A percentile compares a stretch with the other conserved stretches of the same genome.
Evolutionary conservation across 2,329 filamentous ascomycete species (phyloP).

Genomic region (Botrytis byssoidea): DNA sequence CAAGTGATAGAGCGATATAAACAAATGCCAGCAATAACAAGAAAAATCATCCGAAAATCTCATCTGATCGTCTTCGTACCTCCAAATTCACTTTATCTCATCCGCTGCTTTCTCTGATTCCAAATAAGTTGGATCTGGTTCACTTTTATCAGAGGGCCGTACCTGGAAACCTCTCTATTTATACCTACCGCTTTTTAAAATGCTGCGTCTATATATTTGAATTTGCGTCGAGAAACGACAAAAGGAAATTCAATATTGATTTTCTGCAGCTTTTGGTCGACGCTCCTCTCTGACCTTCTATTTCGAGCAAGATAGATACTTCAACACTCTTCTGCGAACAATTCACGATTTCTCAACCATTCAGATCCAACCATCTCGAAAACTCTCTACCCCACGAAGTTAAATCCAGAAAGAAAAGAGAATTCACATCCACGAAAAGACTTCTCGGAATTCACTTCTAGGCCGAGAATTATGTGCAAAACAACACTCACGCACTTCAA

Average conservation of each 20-base stretch:
- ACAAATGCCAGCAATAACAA: neutral
- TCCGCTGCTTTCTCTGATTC: neutral
- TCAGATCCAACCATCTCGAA: neutral
- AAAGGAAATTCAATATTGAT: neutral
- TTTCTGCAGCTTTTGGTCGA: neutral
- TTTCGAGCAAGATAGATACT: neutral
- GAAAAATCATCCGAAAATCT: neutral
- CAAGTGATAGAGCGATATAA: neutral
- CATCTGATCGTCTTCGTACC: neutral
- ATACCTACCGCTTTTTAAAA: too few relatives aligned
- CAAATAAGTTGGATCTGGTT: neutral
- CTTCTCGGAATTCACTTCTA: neutral
- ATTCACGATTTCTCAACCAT: neutral
- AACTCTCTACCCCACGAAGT: neutral
- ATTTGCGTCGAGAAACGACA: neutral
- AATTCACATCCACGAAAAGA: neutral
- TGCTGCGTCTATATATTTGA: neutral
- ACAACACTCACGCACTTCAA: constrained; percentile 2
- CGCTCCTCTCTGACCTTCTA: too few relatives aligned
- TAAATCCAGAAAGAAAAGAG: neutral
- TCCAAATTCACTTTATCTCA: neutral
- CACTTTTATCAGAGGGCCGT: neutral
- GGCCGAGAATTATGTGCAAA: neutral
- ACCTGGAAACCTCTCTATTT: too few relatives aligned
- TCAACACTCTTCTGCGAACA: neutral